Conservation (phyloP, 805 yeast genomes). For the Candida glaebosa region DNA sequence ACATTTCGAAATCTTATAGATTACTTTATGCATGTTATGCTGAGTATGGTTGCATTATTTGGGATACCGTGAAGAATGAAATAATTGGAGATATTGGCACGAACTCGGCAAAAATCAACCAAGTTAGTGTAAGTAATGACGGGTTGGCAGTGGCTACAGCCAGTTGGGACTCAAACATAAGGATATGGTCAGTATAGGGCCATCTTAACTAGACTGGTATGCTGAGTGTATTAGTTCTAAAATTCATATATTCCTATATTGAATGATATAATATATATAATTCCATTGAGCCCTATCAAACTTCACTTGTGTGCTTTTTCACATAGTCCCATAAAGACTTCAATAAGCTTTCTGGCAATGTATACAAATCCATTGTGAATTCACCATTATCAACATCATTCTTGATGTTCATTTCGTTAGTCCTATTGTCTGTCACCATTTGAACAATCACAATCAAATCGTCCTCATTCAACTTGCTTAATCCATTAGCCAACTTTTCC, state of each 20-base stretch:
- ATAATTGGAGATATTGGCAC: slow-evolving; percentile 58
- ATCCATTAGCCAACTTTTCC: slow-evolving; percentile 85
- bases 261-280: too few species aligned
- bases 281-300: too few species aligned
- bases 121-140: slow-evolving; percentile 65
- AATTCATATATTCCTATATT: too few species aligned
- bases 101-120: slow-evolving; percentile 58
- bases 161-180: slow-evolving; percentile 75
- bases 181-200: slow-evolving; percentile 50
- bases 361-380: slow-evolving; percentile 91
- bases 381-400: slow-evolving; percentile 97
- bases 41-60: slow-evolving; percentile 68
- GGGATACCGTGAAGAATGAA: slow-evolving; percentile 71
- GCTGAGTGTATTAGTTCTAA: too few species aligned
- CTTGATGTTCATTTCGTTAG: slow-evolving; percentile 92
- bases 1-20: slow-evolving; percentile 72
- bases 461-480: slow-evolving; percentile 86
- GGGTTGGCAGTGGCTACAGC: slow-evolving; percentile 77
- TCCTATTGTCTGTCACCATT: slow-evolving; percentile 94
- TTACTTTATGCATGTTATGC: slow-evolving; percentile 72
- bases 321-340: slow-evolving; percentile 95
- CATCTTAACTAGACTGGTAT: too few species aligned
- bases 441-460: slow-evolving; percentile 93
- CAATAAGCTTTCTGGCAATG: slow-evolving; percentile 85
- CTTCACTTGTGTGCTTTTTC: slow-evolving; percentile 55